Evolutionary conservation across 208 protist species (phyloP), one percentile per base, ranked within the genome.

Genomic region (Herpetomonas samuelpessoai): DNA sequence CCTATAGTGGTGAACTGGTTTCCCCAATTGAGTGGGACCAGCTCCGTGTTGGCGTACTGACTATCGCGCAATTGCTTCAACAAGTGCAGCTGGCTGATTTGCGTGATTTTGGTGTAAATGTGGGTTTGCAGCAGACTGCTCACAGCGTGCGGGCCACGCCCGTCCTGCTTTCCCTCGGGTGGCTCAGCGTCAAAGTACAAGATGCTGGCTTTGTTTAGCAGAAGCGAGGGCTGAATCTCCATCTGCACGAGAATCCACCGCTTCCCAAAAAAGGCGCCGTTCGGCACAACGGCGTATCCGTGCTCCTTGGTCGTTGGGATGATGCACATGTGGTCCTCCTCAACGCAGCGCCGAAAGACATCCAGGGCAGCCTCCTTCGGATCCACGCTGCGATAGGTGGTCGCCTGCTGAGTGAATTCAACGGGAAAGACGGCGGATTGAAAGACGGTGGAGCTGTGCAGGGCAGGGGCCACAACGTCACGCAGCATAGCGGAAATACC

Each of bases 21-120:
- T n/a, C 86, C 86, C 86, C 89, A 96, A 19, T 62, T 51, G 16
- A 45, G 46, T 1, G 89, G 89, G 45, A 96, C 85, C 26, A 93
- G 76, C 68, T 96, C 84, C 1, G 62, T 65, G 57, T 79, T 85
- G 9, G 86, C 83, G 50, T 88, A 80, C 65, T 93, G 83, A 0
- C 79, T 89, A 58, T 90, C 86, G 16, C 89, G 86, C 48, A 96
- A 74, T 66, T 96, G 81, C 60, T 86, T 86, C 24, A 96, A 73
- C 10, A 96, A 62, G 26, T 90, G 82, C 31, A 96, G 68, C 61
- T 93, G 86, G 41, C 76, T 91, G n/a, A 92, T 76, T 61, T 89
- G 79, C 4, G 53, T 71, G 16, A 89, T 77, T 63, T 93, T 96
- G 2, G 49, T 45, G 28, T 69, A 71, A 24, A 96, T 67, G 47